Evolutionary conservation across 2,329 filamentous ascomycete species (phyloP), one percentile per base, ranked within the genome.

Genomic region (Akanthomyces lecanii): DNA sequence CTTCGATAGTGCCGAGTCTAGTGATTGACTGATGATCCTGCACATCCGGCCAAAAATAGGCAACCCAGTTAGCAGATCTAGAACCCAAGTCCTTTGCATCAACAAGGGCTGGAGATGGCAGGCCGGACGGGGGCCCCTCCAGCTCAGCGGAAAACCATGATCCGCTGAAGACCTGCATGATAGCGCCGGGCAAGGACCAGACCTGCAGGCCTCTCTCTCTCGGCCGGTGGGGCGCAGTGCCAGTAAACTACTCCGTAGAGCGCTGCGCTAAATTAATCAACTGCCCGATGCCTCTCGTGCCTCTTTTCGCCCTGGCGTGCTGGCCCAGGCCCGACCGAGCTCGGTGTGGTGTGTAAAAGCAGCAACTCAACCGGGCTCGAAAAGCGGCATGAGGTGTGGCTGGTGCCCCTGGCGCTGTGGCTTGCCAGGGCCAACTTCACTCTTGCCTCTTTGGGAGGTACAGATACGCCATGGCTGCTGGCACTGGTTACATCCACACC

Each of bases 381-480:
- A 61, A 54, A 61, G 58, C 58, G 28, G 58, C 58, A 61, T 33
- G 18, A 47, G n/a, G 16, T 63, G 61, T 63, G 61, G 61, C 61
- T 63, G 45, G 61, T 63, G 53, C 51, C 45, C n/a, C 28, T 52
- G 10, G 47, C 53, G 48, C 47, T 40, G 55, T 63, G 61, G 61
- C 61, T 63, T 58, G 38, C 23, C 54, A 53, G 54, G 55, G 48
- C 54, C 47, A 50, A 18, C 2, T 45, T 44, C 38, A 48, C 47
- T 58, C 54, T 63, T 63, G 38, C 61, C 61, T 59, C 36, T 58
- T 63, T 54, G 42, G 61, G 47, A 63, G 54, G 38, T 40, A 30
- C 12, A 40, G 28, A 45, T 45, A 10, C 57, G 36, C 61, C 61
- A 42, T 50, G 53, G 28, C 28, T 30, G 28, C 28, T 30, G 28